These are phyloP conservation scores for Kandelia obovata DNA, from an alignment of 345 rosid genomes.

Conservation along the genomic window DNA sequence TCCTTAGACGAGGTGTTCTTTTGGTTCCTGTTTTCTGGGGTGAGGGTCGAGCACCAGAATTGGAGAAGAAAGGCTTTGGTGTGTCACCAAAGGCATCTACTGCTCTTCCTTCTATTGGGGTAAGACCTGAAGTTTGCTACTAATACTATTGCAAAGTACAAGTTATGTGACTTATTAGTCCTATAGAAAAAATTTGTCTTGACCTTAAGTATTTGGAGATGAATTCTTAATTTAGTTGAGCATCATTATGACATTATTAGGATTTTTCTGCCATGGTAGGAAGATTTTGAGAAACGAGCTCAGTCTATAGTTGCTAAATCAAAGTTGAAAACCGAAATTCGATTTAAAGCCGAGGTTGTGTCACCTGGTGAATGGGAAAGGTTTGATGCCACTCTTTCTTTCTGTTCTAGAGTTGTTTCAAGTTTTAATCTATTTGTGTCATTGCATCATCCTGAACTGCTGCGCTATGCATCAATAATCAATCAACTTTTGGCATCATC, in stretches of 20 bases:
- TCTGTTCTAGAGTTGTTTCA: background rate
- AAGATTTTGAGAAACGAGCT: conserved; percentile 79
- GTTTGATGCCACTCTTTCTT: conserved; percentile 35
- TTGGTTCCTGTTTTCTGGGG: conserved; percentile 85
- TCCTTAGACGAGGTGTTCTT: conserved; percentile 79
- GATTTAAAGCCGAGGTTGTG: conserved; percentile 66
- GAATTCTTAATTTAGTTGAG: background rate
- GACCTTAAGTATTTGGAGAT: too few species aligned
- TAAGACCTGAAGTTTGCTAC: conserved; percentile 24
- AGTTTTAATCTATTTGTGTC: background rate
- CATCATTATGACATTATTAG: background rate
- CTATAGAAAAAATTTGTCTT: too few species aligned
- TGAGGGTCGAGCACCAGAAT: conserved; percentile 50
- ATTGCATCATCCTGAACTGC: background rate
- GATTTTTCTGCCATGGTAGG: conserved; percentile 43
- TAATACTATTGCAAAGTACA: background rate
- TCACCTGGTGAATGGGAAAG: conserved; percentile 94
- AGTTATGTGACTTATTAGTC: background rate
- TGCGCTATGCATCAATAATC: background rate
- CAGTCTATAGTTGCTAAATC: conserved; percentile 78
- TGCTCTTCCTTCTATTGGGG: conserved; percentile 90
- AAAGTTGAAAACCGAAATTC: conserved; percentile 82
- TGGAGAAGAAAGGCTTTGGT: conserved; percentile 87
- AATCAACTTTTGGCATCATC: conserved; percentile 6
- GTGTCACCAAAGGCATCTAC: conserved; percentile 45